Conservation (phyloP, 1,284 basidiomycete genomes). For the Ustilago crameri region DNA sequence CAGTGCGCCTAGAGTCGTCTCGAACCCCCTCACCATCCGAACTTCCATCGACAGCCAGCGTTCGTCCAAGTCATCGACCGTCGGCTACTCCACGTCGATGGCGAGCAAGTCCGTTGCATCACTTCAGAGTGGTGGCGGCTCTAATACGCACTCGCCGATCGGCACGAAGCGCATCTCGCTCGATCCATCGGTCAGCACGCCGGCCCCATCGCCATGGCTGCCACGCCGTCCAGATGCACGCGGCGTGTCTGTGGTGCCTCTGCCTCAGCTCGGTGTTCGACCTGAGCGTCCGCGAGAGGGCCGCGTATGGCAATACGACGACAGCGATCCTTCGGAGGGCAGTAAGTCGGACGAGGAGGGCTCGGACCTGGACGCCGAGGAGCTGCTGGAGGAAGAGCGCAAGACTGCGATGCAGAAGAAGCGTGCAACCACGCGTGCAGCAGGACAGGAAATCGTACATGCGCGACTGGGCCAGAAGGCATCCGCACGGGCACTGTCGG, state of each 20-base stretch:
- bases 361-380: slow-evolving; percentile 54
- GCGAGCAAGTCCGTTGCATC: slow-evolving; percentile 41
- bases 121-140: slow-evolving; percentile 18
- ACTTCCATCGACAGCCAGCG: slow-evolving; percentile 33
- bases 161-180: slow-evolving; percentile 32
- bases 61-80: slow-evolving; percentile 35
- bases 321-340: slow-evolving; percentile 39
- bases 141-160: slow-evolving; percentile 21
- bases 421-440: slow-evolving; percentile 63
- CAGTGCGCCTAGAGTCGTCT: not conserved
- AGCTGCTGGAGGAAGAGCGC: slow-evolving; percentile 58
- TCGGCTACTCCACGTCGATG: slow-evolving; percentile 25
- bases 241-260: slow-evolving; percentile 60
- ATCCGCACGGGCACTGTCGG: slow-evolving; percentile 28
- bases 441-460: slow-evolving; percentile 63
- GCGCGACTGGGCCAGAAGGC: slow-evolving; percentile 39
- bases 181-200: slow-evolving; percentile 58
- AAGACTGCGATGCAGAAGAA: slow-evolving; percentile 61
- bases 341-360: slow-evolving; percentile 53
- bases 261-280: slow-evolving; percentile 62
- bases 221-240: slow-evolving; percentile 63
- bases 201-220: slow-evolving; percentile 54
- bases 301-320: slow-evolving; percentile 58
- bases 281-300: slow-evolving; percentile 64
- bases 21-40: slow-evolving; percentile 1